Evolutionary conservation across 306 rosid genomes (phyloP).

Genomic region (Chamaecrista fasciculata): DNA sequence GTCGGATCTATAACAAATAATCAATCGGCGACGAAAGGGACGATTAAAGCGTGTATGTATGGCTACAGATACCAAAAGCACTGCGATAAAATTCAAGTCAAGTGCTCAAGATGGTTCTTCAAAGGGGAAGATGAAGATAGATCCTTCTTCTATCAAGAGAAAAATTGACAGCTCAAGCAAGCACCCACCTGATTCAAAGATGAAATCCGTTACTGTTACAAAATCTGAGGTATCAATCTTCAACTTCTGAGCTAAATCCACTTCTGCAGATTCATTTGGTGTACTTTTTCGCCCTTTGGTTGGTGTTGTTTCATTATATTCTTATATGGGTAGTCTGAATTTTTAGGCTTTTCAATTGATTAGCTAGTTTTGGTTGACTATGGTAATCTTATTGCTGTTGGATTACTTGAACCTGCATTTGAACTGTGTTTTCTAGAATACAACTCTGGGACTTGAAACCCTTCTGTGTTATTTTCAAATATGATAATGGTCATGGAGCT

Average conservation of each 20-base stretch:
- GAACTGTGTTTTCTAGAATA: background rate
- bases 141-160: constrained; percentile 46
- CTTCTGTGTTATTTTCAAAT: constrained; percentile 20
- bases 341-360: constrained; percentile 24
- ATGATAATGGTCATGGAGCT: constrained; percentile 29
- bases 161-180: constrained; percentile 55
- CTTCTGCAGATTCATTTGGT: background rate
- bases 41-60: constrained; percentile 32
- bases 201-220: constrained; percentile 44
- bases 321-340: constrained; percentile 3
- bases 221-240: constrained; percentile 65
- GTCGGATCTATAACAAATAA: constrained; percentile 35
- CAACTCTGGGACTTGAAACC: background rate
- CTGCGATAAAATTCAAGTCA: constrained; percentile 47
- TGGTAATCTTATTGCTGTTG: background rate
- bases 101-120: constrained; percentile 53
- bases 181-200: constrained; percentile 48
- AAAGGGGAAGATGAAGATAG: constrained; percentile 52
- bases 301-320: constrained; percentile 3
- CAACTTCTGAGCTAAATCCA: constrained; percentile 15
- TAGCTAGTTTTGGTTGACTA: constrained; percentile 15
- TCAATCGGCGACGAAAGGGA: background rate
- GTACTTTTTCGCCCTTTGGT: background rate
- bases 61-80: constrained; percentile 50
- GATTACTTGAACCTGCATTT: constrained; percentile 22